phyloP scores from a whole-genome alignment of 2,329 filamentous ascomycete genomes.

The Hypoxylon sp. region DNA sequence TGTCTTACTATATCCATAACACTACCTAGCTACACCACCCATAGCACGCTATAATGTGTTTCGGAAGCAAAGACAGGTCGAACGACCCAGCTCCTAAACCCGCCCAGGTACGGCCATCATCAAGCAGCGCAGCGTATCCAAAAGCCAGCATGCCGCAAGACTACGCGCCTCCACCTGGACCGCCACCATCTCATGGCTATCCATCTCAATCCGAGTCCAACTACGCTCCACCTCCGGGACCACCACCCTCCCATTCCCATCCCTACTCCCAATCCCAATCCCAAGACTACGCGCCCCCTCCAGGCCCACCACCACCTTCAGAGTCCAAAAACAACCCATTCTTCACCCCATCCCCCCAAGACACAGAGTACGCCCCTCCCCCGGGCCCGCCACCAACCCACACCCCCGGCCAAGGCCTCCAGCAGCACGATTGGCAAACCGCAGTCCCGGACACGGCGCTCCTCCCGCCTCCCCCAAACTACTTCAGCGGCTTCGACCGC shows the following conservation, averaged over 20 bases:
- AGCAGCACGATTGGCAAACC: conserved; percentile 77
- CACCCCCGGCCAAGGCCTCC: conserved; percentile 41
- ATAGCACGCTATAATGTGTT: conserved; percentile 61
- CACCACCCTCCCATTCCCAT: conserved; percentile 54
- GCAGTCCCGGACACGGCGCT: conserved; percentile 80
- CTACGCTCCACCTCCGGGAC: conserved; percentile 57
- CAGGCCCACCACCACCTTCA: conserved; percentile 57
- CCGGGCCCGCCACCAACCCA: conserved; percentile 54
- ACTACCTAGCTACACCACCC: neutral
- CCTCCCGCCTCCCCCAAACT: conserved; percentile 79
- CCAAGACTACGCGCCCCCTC: conserved; percentile 46
- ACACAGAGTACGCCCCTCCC: conserved; percentile 57
- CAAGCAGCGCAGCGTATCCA: conserved; percentile 39
- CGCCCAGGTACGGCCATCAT: conserved; percentile 45
- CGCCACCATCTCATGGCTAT: conserved; percentile 45
- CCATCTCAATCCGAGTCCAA: conserved; percentile 8
- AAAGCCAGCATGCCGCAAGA: conserved; percentile 47
- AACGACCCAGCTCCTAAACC: conserved; percentile 61
- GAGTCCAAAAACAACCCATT: conserved; percentile 44
- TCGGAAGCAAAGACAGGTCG: conserved; percentile 62
- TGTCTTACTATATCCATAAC: neutral
- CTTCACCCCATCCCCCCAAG: conserved; percentile 51
- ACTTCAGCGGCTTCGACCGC: conserved; percentile 73
- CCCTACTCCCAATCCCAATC: conserved; percentile 25
- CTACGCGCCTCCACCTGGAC: conserved; percentile 52